These are phyloP conservation scores for Gautieria morchelliformis DNA, from an alignment of 768 basidiomycete genomes.

Conservation along the genomic window DNA sequence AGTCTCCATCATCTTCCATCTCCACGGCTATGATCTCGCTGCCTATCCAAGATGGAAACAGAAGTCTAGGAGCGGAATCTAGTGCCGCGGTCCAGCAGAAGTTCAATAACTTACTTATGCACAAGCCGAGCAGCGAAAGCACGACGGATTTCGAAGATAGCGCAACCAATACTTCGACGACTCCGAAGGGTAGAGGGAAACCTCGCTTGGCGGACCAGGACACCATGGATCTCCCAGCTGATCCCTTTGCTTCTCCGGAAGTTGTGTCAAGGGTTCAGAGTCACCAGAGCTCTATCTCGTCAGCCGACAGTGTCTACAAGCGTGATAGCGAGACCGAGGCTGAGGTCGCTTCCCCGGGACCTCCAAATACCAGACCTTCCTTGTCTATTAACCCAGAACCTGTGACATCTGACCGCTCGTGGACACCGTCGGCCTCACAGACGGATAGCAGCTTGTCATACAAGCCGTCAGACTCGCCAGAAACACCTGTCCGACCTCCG, in stretches of 20 bases:
- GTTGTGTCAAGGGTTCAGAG: not conserved
- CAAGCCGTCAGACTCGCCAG: conserved; percentile 1
- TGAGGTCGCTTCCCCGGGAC: not conserved
- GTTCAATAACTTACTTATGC: not conserved
- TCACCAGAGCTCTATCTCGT: conserved; percentile 1
- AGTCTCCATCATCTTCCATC: conserved; percentile 26
- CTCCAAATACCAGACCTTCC: not conserved
- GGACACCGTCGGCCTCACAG: conserved; percentile 2
- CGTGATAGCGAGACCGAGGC: conserved; percentile 1
- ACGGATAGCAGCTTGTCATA: conserved; percentile 4
- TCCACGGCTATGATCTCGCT: conserved; percentile 22
- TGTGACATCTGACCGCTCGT: not conserved
- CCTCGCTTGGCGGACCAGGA: not conserved
- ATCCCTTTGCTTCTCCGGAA: conserved; percentile 1
- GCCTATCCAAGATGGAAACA: not conserved
- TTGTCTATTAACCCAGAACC: conserved; percentile 7
- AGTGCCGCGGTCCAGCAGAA: not conserved
- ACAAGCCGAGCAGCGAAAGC: not conserved
- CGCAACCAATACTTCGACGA: not conserved
- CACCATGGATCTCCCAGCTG: conserved; percentile 3
- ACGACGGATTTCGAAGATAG: conserved; percentile 2
- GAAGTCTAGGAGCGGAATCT: not conserved
- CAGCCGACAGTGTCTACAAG: not conserved
- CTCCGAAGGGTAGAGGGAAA: conserved; percentile 3
- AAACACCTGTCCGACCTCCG: not conserved